Percentiles rank a stretch among this genome's conserved stretches.
These are phyloP conservation scores for Pythium diclinum DNA, from an alignment of 352 stramenopile genomes.

Conservation along the genomic window DNA sequence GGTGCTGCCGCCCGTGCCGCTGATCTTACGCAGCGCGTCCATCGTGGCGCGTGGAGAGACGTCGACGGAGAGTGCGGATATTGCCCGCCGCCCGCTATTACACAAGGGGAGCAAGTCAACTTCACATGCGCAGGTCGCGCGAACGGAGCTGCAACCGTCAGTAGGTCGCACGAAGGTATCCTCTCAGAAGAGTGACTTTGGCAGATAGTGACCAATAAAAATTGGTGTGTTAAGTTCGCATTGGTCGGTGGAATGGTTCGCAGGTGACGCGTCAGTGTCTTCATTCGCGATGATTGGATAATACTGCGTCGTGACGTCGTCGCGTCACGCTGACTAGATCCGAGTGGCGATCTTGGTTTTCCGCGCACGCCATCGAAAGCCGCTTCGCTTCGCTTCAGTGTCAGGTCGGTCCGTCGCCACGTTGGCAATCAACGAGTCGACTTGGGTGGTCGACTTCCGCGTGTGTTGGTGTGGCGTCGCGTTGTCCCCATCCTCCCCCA, in stretches of 20 bases:
- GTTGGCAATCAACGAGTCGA: background rate
- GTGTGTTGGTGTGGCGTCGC: background rate
- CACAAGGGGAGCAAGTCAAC: background rate
- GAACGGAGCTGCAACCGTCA: constrained; percentile 13
- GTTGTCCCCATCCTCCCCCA: background rate
- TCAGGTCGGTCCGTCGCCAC: background rate
- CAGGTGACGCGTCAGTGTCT: constrained; percentile 4
- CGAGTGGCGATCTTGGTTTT: background rate
- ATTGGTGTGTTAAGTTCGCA: background rate
- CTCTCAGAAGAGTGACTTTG: background rate
- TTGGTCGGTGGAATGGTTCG: constrained; percentile 13
- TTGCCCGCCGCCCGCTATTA: background rate
- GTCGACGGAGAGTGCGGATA: background rate
- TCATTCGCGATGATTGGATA: constrained; percentile 12
- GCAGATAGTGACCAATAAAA: background rate
- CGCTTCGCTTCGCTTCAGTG: background rate
- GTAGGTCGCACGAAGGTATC: constrained; percentile 17
- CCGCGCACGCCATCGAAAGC: constrained; percentile 3
- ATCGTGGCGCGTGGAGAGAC: constrained; percentile 11
- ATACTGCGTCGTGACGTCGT: constrained; percentile 2
- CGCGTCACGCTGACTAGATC: constrained; percentile 9
- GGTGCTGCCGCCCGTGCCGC: constrained; percentile 10
- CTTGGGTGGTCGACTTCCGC: background rate
- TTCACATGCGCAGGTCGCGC: constrained; percentile 21
- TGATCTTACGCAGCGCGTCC: constrained; percentile 25